Evolutionary conservation across 176 grass and related monocot species (phyloP).

Genomic region (Raddia distichophylla): DNA sequence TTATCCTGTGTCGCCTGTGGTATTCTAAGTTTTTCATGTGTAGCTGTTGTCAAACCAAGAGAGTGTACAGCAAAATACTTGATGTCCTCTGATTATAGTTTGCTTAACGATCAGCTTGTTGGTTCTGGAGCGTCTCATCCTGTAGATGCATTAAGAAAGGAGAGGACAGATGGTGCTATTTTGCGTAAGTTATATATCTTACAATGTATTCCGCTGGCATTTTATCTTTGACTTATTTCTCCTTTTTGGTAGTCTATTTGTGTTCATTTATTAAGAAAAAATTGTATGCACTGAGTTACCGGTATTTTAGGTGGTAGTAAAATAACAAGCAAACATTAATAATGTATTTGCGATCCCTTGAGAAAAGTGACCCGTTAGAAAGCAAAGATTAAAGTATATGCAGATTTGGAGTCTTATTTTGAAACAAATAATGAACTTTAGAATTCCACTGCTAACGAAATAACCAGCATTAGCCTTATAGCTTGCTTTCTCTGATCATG

Average conservation of each 20-base stretch:
- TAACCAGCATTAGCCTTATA: not conserved
- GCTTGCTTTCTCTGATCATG: not conserved
- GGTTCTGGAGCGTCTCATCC: slow-evolving; percentile 39
- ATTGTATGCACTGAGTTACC: not conserved
- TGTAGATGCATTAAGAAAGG: slow-evolving; percentile 31
- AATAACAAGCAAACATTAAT: not conserved
- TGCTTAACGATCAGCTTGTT: slow-evolving; percentile 52
- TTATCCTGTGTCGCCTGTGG: slow-evolving; percentile 93
- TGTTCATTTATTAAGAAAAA: not conserved
- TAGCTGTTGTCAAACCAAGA: slow-evolving; percentile 88
- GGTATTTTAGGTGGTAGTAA: slow-evolving; percentile 15
- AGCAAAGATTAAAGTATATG: slow-evolving; percentile 19
- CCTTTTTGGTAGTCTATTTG: not conserved
- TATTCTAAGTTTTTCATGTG: slow-evolving; percentile 98
- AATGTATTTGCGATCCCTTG: not conserved
- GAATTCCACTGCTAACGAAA: not conserved
- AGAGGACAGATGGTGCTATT: slow-evolving; percentile 18
- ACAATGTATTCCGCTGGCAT: not conserved
- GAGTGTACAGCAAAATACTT: slow-evolving; percentile 67
- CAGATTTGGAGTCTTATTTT: slow-evolving; percentile 17
- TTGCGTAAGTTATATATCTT: slow-evolving; percentile 44
- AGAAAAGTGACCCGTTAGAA: not conserved
- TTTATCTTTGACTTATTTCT: not conserved
- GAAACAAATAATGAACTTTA: not conserved
- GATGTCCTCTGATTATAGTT: slow-evolving; percentile 67